phyloP scores from a whole-genome alignment of 2,329 filamentous ascomycete genomes.

The Penicillium glabrum region DNA sequence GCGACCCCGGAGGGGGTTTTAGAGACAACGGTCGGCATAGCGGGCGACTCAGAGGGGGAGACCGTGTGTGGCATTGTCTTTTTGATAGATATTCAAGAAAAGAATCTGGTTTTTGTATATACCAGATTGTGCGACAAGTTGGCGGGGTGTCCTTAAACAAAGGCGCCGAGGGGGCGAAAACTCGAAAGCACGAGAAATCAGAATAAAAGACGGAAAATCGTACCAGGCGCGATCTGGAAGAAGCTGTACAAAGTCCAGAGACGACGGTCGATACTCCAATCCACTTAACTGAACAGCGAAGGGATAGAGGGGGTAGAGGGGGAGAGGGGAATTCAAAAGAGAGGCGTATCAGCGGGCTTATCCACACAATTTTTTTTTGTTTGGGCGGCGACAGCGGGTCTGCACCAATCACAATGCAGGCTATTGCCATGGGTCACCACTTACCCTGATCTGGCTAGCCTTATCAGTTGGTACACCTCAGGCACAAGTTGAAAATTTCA shows the following conservation, averaged over 20 bases:
- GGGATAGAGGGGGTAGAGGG: background rate
- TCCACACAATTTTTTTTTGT: conserved; percentile 23
- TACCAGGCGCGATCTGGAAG: conserved; percentile 6
- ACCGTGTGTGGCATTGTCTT: conserved; percentile 50
- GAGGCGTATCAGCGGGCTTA: conserved; percentile 16
- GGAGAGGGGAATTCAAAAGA: background rate
- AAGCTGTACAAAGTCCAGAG: conserved; percentile 12
- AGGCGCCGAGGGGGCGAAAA: background rate
- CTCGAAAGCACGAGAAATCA: conserved; percentile 1
- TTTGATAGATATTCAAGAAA: background rate
- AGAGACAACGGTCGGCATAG: conserved; percentile 49
- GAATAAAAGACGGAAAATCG: background rate
- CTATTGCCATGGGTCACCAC: conserved; percentile 11
- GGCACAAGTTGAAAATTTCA: background rate
- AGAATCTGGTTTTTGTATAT: conserved; percentile 9
- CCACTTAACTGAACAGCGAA: background rate
- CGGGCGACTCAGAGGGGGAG: conserved; percentile 40
- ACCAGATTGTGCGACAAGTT: conserved; percentile 6
- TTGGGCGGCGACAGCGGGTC: conserved; percentile 12
- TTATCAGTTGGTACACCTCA: conserved; percentile 14
- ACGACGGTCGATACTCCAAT: conserved; percentile 1
- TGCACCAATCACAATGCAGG: conserved; percentile 10
- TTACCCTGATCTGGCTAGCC: conserved; percentile 9
- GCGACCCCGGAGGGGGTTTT: conserved; percentile 49
- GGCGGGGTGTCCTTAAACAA: background rate